Evolutionary conservation across 2,329 filamentous ascomycete genomes (phyloP).

Genomic region (Metarhizium anisopliae): DNA sequence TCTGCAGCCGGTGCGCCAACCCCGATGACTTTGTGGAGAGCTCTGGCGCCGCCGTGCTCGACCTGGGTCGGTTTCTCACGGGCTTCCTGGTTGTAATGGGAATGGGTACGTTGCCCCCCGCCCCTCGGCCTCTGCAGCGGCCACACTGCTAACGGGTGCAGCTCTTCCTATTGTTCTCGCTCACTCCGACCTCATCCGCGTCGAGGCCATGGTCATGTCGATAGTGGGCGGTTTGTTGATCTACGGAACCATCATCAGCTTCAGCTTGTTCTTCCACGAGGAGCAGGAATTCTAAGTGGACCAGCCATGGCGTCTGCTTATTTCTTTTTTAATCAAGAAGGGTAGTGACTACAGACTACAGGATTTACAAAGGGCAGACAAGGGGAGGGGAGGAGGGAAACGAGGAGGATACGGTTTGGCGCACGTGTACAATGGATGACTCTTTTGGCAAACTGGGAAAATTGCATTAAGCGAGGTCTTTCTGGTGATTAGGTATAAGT

Average conservation of each 20-base stretch:
- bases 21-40: conserved; percentile 93
- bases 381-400: background rate
- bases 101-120: conserved; percentile 58
- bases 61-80: conserved; percentile 88
- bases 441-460: background rate
- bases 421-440: background rate
- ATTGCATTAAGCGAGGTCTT: background rate
- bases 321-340: too few relatives aligned
- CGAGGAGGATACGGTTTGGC: background rate
- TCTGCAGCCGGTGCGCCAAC: conserved; percentile 79
- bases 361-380: too few relatives aligned
- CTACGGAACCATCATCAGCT: conserved; percentile 96
- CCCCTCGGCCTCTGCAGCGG: too few relatives aligned
- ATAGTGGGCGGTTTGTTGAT: conserved; percentile 87
- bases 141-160: conserved; percentile 23
- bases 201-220: conserved; percentile 90
- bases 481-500: background rate
- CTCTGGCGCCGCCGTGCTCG: conserved; percentile 73
- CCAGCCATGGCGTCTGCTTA: too few relatives aligned
- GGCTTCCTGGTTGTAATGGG: conserved; percentile 97
- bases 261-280: conserved; percentile 96
- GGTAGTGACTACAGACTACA: too few relatives aligned
- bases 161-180: conserved; percentile 83
- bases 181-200: conserved; percentile 72
- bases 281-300: conserved; percentile 76